phyloP scores from a whole-genome alignment of 2,329 filamentous ascomycete genomes.

The Meredithiella fracta region DNA sequence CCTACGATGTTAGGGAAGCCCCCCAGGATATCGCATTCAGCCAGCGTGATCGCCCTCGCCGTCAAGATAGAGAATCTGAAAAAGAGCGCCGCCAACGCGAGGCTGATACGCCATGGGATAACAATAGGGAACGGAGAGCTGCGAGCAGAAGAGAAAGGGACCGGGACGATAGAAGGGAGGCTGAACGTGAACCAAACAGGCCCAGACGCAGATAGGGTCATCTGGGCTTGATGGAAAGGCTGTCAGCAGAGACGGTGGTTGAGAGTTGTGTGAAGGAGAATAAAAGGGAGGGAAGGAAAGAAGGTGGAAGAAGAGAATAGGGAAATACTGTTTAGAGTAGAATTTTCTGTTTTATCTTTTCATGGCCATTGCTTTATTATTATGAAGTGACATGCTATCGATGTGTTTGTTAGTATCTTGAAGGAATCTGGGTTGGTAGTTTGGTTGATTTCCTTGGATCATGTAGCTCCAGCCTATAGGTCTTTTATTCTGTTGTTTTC shows the following conservation, averaged over 20 bases:
- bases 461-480: background rate
- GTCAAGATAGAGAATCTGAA: no score
- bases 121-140: background rate
- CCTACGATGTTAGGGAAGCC: constrained; percentile 21
- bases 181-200: background rate
- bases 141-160: background rate
- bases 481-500: background rate
- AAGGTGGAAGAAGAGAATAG: background rate
- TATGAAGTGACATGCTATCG: background rate
- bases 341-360: background rate
- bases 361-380: background rate
- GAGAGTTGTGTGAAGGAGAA: background rate
- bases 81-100: constrained; percentile 5
- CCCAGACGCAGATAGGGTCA: background rate
- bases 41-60: background rate
- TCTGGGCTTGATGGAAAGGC: background rate
- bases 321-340: background rate
- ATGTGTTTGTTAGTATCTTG: background rate
- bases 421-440: background rate
- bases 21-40: constrained; percentile 18
- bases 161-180: background rate
- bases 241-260: background rate
- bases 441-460: no score
- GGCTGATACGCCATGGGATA: background rate
- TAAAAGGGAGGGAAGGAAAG: background rate